Evolutionary conservation across 176 grass and related monocot species (phyloP).

Genomic region (Ananas comosus): DNA sequence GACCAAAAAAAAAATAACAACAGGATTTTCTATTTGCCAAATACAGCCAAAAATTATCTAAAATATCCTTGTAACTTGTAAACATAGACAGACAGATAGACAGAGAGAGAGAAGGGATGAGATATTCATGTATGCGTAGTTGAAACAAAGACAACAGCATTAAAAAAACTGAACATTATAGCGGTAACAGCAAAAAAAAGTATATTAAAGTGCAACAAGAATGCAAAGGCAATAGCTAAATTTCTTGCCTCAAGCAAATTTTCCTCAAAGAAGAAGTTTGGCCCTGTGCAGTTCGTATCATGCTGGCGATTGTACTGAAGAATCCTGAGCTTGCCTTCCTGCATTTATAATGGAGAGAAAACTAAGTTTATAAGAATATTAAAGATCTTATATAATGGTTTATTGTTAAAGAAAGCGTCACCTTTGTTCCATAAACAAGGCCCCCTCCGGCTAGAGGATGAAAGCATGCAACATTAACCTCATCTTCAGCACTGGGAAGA

Average conservation of each 20-base stretch:
- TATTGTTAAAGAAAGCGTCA: conserved; percentile 6
- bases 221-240: conserved; percentile 8
- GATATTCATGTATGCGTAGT: too few species aligned
- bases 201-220: not conserved
- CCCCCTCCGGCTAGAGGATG: conserved; percentile 75
- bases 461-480: conserved; percentile 95
- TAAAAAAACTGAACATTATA: not conserved
- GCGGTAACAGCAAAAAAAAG: not conserved
- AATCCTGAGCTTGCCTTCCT: conserved; percentile 98
- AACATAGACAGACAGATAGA: not conserved
- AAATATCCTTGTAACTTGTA: too few species aligned
- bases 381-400: not conserved
- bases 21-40: too few species aligned
- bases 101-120: not conserved
- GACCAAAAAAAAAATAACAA: too few species aligned
- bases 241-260: conserved; percentile 54
- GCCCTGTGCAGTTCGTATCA: conserved; percentile 31
- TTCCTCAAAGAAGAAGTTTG: conserved; percentile 47
- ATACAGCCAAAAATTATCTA: too few species aligned
- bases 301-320: conserved; percentile 65
- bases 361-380: not conserved
- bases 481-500: conserved; percentile 81
- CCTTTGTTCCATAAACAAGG: conserved; percentile 96
- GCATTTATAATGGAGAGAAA: not conserved
- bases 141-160: not conserved